Evolutionary conservation across 2,329 filamentous ascomycete genomes (phyloP), one percentile per base, ranked within the genome.

Genomic region (Neurospora sp.): DNA sequence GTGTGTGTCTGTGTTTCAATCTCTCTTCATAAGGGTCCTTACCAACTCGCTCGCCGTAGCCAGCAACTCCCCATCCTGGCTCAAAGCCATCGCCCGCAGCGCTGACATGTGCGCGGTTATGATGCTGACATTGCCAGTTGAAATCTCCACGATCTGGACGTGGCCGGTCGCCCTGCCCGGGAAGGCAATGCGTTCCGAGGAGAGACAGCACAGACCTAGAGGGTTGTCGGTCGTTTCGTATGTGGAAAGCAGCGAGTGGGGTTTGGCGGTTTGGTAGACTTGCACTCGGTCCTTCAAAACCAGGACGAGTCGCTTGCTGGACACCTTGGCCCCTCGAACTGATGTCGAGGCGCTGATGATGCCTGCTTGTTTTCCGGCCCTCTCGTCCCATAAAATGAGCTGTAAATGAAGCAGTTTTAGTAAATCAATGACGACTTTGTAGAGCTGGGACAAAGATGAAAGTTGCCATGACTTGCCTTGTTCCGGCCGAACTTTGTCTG

Each of bases 321-420:
- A 90, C 33, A 98, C 83, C 74, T 92, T 89, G 37, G 97, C 88
- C 46, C 93, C 91, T 17, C 93, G 87, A 33, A 98, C 88, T 1
- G 91, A 88, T 23, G 92, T 93, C 70, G 92, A 87, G 72, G 94
- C 90, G 70, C 95, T 91, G 75, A 98, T 91, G 72, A 94, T 91
- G 15, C 92, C 85, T 8, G 90, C 88, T 8, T 84, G 80, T 73
- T 90, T 91, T 72, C 91, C 88, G 74, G 91, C 92, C 71, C 88
- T 85, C 76, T 97, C 93, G 79, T 99, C 94, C 94, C 94, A 98
- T 75, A 98, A 92, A 73, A 96, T 89, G 67, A 94, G 86, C 88
- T 90, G 70, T 33, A 74, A 70, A 70, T 41, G 69, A 39, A 8
- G 12, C 33, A 66, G 67, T 17, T 70, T 62, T 33, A 33, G 52